phyloP scores from a whole-genome alignment of 2,329 filamentous ascomycete species.

The Cladophialophora chaetospira region DNA sequence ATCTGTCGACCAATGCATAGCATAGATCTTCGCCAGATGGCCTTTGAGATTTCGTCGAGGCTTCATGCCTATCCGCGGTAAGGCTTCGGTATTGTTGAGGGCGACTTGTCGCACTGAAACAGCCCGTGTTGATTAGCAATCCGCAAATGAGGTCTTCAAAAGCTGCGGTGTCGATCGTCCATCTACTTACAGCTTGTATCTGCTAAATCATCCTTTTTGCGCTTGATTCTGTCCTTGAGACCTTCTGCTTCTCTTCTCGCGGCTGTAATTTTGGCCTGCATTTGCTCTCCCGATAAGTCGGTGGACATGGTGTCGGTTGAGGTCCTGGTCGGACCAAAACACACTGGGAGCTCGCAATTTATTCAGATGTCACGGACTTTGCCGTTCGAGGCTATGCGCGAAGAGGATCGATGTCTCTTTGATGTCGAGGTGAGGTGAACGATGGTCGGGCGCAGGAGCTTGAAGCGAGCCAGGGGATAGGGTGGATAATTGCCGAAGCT shows the following conservation, averaged over 20 bases:
- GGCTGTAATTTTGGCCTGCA: conserved; percentile 90
- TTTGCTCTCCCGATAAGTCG: conserved; percentile 58
- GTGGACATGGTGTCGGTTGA: conserved; percentile 44
- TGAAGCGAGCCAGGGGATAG: conserved; percentile 29
- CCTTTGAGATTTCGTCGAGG: conserved; percentile 95
- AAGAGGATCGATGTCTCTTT: conserved; percentile 42
- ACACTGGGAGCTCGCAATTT: conserved; percentile 22
- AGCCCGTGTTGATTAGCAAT: conserved; percentile 35
- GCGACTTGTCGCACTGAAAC: conserved; percentile 83
- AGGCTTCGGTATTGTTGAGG: conserved; percentile 85
- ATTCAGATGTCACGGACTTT: conserved; percentile 30
- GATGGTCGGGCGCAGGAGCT: conserved; percentile 22
- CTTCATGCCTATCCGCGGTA: conserved; percentile 96
- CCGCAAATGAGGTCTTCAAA: neutral
- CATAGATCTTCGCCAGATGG: conserved; percentile 98
- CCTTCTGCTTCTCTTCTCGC: conserved; percentile 97
- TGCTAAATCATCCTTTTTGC: conserved; percentile 99
- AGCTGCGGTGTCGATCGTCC: neutral
- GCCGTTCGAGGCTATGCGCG: conserved; percentile 20
- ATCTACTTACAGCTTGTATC: conserved; percentile 85
- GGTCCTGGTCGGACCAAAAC: conserved; percentile 34
- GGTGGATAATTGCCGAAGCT: conserved; percentile 13
- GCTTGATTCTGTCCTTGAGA: conserved; percentile 97
- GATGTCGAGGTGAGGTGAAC: conserved; percentile 23
- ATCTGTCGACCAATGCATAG: conserved; percentile 99